phyloP scores from a whole-genome alignment of 2,329 filamentous ascomycete species.

The Talaromyces piceae region DNA sequence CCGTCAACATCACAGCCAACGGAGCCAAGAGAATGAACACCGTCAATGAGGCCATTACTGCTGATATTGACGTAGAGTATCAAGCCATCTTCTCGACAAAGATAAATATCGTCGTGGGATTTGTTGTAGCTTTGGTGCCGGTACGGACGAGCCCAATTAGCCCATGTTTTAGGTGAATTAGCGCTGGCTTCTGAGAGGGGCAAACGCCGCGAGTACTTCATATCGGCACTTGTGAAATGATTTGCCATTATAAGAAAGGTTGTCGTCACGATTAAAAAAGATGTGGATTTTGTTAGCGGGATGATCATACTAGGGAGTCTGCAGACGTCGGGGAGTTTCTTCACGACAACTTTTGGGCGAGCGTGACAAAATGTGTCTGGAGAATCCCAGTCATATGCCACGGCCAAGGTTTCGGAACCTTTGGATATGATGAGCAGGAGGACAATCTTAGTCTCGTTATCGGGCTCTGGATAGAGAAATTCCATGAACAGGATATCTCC shows the following conservation, averaged over 20 bases:
- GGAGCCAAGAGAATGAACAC: constrained; percentile 53
- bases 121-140: constrained; percentile 57
- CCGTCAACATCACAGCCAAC: constrained; percentile 69
- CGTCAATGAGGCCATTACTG: constrained; percentile 46
- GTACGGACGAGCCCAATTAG: constrained; percentile 72
- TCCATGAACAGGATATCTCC: constrained; percentile 80
- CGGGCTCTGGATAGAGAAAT: constrained; percentile 65
- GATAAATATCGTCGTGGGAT: constrained; percentile 69
- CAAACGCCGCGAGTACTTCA: constrained; percentile 5
- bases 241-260: constrained; percentile 46
- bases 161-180: constrained; percentile 57
- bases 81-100: constrained; percentile 80
- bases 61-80: constrained; percentile 66
- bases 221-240: constrained; percentile 28
- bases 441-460: constrained; percentile 65
- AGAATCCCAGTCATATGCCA: constrained; percentile 50
- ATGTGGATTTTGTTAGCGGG: constrained; percentile 61
- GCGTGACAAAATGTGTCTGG: constrained; percentile 19
- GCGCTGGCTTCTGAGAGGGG: constrained; percentile 18
- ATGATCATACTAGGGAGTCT: constrained; percentile 63
- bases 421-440: constrained; percentile 57
- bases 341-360: constrained; percentile 22
- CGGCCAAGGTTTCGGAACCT: constrained; percentile 39
- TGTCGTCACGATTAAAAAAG: constrained; percentile 62
- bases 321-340: constrained; percentile 26